phyloP scores from a whole-genome alignment of 164 flowering plant species.

The Tinospora cordifolia region DNA sequence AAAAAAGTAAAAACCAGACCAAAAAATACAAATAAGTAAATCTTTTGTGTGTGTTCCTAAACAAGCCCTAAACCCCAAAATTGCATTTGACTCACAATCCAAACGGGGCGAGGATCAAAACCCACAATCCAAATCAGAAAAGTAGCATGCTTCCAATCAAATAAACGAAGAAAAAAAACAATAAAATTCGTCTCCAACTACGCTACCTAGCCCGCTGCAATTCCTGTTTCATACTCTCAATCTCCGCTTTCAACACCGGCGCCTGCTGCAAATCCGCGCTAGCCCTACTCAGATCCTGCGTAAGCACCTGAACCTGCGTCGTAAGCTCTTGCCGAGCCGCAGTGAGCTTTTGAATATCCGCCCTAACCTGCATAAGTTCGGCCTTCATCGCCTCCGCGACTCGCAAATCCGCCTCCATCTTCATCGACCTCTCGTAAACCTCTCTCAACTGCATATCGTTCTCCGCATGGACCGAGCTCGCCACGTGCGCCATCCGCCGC shows the following conservation, averaged over 20 bases:
- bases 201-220: conserved; percentile 75
- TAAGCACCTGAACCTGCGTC: conserved; percentile 55
- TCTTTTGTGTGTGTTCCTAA: too few species aligned
- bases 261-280: conserved; percentile 61
- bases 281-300: conserved; percentile 53
- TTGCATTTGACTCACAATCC: too few species aligned
- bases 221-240: conserved; percentile 68
- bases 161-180: background rate
- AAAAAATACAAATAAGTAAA: too few species aligned
- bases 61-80: too few species aligned
- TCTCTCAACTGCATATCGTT: conserved; percentile 70
- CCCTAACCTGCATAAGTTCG: conserved; percentile 58
- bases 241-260: conserved; percentile 62
- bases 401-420: conserved; percentile 64
- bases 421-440: conserved; percentile 55
- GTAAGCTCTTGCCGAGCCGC: conserved; percentile 59
- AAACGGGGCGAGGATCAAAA: background rate
- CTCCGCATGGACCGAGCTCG: conserved; percentile 44
- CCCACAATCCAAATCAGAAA: background rate
- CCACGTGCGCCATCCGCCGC: conserved; percentile 44
- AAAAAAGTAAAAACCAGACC: too few species aligned
- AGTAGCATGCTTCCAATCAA: background rate
- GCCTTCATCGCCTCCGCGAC: conserved; percentile 62
- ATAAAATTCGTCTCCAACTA: background rate
- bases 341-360: conserved; percentile 64